Conservation (phyloP, 2,329 filamentous ascomycete genomes). For the Chaetothyriales sp. region DNA sequence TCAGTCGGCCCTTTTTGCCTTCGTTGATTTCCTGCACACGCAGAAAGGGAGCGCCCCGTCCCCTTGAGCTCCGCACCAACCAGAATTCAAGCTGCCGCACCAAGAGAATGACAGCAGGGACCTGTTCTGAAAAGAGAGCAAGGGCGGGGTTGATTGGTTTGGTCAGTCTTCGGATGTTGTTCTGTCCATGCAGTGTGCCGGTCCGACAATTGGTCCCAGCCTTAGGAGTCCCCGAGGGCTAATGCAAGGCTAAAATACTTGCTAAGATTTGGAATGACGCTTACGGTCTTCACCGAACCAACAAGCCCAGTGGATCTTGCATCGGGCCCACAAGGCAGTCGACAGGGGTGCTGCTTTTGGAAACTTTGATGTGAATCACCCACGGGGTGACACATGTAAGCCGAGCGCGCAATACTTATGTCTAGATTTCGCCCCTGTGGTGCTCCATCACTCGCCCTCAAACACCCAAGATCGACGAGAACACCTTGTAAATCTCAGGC, state of each 20-base stretch:
- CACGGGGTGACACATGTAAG: background rate
- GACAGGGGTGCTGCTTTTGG: background rate
- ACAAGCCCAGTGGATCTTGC: background rate
- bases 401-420: slow-evolving; percentile 1
- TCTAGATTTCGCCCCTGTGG: slow-evolving; percentile 1
- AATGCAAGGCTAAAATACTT: background rate
- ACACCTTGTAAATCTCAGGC: background rate
- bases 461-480: background rate
- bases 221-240: background rate
- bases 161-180: background rate
- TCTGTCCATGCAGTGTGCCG: background rate
- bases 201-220: background rate
- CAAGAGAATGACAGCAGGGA: too few relatives aligned
- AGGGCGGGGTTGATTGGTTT: background rate
- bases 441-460: background rate
- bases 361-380: background rate
- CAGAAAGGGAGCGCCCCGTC: background rate
- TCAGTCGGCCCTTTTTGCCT: background rate
- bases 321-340: background rate
- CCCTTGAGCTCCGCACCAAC: background rate
- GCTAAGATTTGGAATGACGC: background rate
- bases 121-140: background rate
- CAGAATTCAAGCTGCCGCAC: background rate
- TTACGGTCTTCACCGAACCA: background rate
- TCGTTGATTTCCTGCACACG: background rate